Base-by-base conservation (phyloP, 129 eudicot species). In the Flaveria ramosissima region DNA sequence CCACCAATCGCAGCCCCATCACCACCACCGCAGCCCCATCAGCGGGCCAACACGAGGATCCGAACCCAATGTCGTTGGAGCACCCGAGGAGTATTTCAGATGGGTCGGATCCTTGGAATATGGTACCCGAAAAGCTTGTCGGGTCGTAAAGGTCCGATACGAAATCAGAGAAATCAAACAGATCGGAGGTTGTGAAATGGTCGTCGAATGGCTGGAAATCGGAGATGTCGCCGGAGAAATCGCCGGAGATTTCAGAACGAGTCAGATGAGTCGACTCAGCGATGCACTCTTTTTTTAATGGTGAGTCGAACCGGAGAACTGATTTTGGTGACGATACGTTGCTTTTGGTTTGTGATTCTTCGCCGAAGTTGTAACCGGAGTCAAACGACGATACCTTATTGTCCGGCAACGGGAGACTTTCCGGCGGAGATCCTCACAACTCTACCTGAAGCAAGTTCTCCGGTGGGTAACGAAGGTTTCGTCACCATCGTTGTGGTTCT, bases 341-440 rank as follows among this genome's bases (percentile, higher is more conserved):
- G 9, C 56, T 75, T 19, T 45, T 80, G 20, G 81, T 70, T 21
- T 82, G 75, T 0, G 91, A 81, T 77, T 86, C 93, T 9, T 88
- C 92, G 32, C 83, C 88, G 75, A 88, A 85, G 84, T 86, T 77
- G 82, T 87, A 84, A 14, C 80, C 85, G 26, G 90, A 88, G 42
- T 73, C 70, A 14, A 71, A 68, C 17, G 82, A 73, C n/a, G 81
- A 43, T 72, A 73, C 66, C 16, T 81, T 21, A 21, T 62, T 57
- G 1, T 57, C 74, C 47, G 53, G 77, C 19, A 27, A 27, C 32
- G 47, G 9, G 1, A 43, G 11, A 43, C 12, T 43, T 43, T 57
- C 75, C 13, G 64, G 70, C 8, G 85, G 71, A 1, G 94, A n/a
- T n/a, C n/a, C n/a, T n/a, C n/a, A n/a, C n/a, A n/a, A n/a, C n/a